These are phyloP conservation scores for Cubamyces lactineus DNA, from an alignment of 768 basidiomycete genomes.

Conservation along the genomic window DNA sequence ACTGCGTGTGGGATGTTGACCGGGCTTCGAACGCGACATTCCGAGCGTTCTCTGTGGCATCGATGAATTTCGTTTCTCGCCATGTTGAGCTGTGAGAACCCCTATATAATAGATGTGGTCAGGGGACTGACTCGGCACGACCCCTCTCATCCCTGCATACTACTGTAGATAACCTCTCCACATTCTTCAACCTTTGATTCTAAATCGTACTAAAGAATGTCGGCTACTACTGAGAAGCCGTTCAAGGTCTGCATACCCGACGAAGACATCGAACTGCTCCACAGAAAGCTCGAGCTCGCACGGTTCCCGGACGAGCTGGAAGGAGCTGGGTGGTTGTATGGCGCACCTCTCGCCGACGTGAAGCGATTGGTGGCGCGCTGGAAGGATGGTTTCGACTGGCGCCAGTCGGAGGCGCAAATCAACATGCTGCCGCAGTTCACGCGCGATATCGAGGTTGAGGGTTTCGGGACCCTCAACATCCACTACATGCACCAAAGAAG, in stretches of 20 bases:
- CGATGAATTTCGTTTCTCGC: too few relatives aligned
- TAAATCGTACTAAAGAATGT: too few relatives aligned
- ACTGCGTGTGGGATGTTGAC: too few relatives aligned
- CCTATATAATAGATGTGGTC: too few relatives aligned
- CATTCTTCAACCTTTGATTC: too few relatives aligned
- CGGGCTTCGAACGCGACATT: too few relatives aligned
- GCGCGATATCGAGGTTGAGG: constrained; percentile 37
- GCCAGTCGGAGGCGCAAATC: constrained; percentile 34
- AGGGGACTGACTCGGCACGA: too few relatives aligned
- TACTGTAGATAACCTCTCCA: too few relatives aligned
- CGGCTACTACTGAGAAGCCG: constrained; percentile 35
- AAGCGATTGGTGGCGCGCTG: constrained; percentile 33
- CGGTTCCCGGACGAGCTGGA: constrained; percentile 63
- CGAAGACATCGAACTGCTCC: constrained; percentile 42
- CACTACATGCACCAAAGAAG: constrained; percentile 42
- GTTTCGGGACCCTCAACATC: constrained; percentile 37
- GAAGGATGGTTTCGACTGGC: constrained; percentile 38
- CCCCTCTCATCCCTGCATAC: too few relatives aligned
- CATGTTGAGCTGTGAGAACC: too few relatives aligned
- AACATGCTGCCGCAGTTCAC: constrained; percentile 43
- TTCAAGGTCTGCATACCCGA: constrained; percentile 56
- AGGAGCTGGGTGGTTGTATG: constrained; percentile 53
- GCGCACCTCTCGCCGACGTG: constrained; percentile 38
- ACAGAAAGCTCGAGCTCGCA: constrained; percentile 49
- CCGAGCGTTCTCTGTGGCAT: too few relatives aligned